Base-by-base conservation (phyloP, 2,329 filamentous ascomycete species). In the Alternaria ventricosa region DNA sequence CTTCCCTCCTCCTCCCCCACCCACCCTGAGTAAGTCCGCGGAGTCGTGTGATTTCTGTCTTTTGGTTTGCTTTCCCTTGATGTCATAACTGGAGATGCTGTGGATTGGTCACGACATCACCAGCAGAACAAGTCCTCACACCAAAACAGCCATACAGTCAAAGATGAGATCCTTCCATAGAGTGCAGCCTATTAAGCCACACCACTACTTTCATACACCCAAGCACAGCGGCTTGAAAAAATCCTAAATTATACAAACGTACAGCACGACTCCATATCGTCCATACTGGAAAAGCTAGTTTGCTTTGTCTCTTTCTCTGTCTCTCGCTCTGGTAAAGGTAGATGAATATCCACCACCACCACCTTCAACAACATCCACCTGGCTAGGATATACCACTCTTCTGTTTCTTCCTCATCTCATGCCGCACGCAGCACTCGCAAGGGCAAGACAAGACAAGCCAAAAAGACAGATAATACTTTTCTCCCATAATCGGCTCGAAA, bases 181-280 rank as follows among this genome's bases (percentile, higher is more conserved):
- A 45, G 47, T 68, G 57, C 54, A 60, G 55, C 57, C 55, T 51
- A 54, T 56, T 46, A n/a, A 62, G 45, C 57, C 45, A 45, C 44
- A 57, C 49, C 60, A 49, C 61, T 59, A 62, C 20, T 45, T 41
- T 22, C 54, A 64, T 63, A 61, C 60, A 69, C 30, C 49, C 60
- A 58, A 63, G 63, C 60, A 65, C 61, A 22, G 54, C 23, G 23
- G 44, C 59, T 46, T 57, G 27, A 12, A 59, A 11, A 60, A 61
- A 18, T 63, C 56, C 62, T 64, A 65, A 57, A 68, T 64, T 66
- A 70, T 67, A 72, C 67, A 70, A 68, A 47, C 60, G 54, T 56
- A 60, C 50, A 45, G 44, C 50, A 58, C 41, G 41, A 54, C 10
- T 18, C 10, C 45, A 41, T 11, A 27, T 30, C 43, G 27, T 36